These are phyloP conservation scores for Coccomyxa sp. DNA, from an alignment of 139 green algal species.

Conservation along the genomic window DNA sequence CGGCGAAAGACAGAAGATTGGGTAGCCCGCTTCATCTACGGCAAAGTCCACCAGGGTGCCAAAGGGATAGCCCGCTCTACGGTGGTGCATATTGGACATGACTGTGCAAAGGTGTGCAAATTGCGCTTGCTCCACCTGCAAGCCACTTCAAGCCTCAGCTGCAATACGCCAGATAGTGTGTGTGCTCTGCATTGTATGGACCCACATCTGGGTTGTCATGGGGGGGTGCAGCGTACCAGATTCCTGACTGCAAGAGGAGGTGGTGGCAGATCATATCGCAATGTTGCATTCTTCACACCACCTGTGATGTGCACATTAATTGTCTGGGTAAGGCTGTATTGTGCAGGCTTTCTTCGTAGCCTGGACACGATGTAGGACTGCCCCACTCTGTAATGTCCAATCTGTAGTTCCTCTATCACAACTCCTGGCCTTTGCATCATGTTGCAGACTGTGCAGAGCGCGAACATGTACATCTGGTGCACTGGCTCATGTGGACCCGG, in stretches of 20 bases:
- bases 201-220: slow-evolving; percentile 1
- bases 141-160: not conserved
- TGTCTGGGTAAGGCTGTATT: not conserved
- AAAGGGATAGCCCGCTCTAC: slow-evolving; percentile 93
- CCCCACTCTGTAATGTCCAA: too few species aligned
- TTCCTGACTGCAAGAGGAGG: slow-evolving; percentile 72
- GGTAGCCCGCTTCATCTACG: slow-evolving; percentile 81
- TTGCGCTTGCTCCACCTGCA: slow-evolving; percentile 70
- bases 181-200: not conserved
- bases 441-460: not conserved
- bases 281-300: slow-evolving; percentile 84
- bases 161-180: not conserved
- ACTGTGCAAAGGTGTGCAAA: slow-evolving; percentile 94
- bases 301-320: slow-evolving; percentile 19
- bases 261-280: slow-evolving; percentile 77
- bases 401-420: too few species aligned
- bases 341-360: too few species aligned
- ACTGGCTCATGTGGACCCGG: not conserved
- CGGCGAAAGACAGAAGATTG: slow-evolving; percentile 76
- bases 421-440: not conserved
- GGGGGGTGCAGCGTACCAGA: slow-evolving; percentile 16
- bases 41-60: slow-evolving; percentile 96
- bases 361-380: too few species aligned
- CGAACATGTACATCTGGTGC: not conserved
- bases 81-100: slow-evolving; percentile 98